Percentiles rank a stretch among this genome's conserved stretches.
These are phyloP conservation scores for Exidia glandulosa DNA, from an alignment of 768 basidiomycete species.

Conservation along the genomic window DNA sequence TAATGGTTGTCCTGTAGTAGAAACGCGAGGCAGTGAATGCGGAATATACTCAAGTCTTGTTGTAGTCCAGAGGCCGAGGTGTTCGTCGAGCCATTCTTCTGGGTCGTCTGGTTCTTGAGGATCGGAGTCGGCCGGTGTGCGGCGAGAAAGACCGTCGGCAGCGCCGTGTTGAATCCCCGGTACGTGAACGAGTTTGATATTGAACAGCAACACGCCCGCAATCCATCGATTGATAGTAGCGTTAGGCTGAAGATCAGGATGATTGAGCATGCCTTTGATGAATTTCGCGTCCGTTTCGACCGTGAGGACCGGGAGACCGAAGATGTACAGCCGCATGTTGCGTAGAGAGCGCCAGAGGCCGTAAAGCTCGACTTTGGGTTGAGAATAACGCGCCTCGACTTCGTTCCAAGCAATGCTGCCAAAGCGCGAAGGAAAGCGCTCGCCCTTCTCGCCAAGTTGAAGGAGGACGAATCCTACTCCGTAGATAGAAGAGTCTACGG, in stretches of 20 bases:
- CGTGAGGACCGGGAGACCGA: neutral
- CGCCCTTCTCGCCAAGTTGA: constrained; percentile 12
- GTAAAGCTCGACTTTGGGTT: constrained; percentile 18
- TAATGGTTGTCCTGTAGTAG: no score
- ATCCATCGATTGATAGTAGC: constrained; percentile 6
- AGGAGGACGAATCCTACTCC: constrained; percentile 16
- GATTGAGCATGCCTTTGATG: constrained; percentile 5
- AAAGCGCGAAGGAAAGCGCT: constrained; percentile 20
- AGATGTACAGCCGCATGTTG: neutral
- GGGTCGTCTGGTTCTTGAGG: neutral
- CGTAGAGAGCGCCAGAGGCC: constrained; percentile 10
- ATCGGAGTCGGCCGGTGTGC: neutral
- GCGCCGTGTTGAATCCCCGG: constrained; percentile 13
- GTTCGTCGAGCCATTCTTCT: neutral
- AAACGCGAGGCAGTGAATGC: no score
- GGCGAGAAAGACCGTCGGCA: constrained; percentile 13
- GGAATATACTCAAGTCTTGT: no score
- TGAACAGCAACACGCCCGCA: neutral
- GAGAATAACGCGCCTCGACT: constrained; percentile 11
- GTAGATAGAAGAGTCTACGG: constrained; percentile 15
- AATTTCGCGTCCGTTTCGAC: constrained; percentile 6
- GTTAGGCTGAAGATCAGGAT: constrained; percentile 4
- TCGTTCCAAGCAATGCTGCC: constrained; percentile 28
- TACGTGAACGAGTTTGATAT: constrained; percentile 22
- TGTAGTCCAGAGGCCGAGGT: neutral